Evolutionary conservation across 1,284 basidiomycete genomes (phyloP).

Genomic region (Sporisorium reilianum): DNA sequence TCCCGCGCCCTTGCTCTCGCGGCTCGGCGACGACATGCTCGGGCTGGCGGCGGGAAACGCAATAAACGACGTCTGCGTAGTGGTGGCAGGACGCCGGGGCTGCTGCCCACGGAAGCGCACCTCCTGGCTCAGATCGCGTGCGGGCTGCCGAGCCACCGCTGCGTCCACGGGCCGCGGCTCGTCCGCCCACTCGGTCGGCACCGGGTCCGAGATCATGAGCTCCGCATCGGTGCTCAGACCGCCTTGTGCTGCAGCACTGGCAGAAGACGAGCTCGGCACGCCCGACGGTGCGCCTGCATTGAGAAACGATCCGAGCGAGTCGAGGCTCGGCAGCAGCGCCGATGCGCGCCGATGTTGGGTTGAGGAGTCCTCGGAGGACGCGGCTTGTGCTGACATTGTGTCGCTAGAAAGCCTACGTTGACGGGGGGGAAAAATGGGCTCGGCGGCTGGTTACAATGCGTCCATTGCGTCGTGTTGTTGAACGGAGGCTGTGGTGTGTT

Average conservation of each 20-base stretch:
- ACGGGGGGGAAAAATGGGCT: too few species aligned
- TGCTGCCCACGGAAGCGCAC: slow-evolving; percentile 19
- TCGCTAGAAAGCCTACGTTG: too few species aligned
- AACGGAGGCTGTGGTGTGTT: too few species aligned
- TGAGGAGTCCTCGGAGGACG: neutral
- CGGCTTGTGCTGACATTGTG: neutral
- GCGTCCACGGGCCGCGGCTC: slow-evolving; percentile 12
- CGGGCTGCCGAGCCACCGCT: neutral
- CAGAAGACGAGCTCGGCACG: neutral
- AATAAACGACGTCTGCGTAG: slow-evolving; percentile 22
- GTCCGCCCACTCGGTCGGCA: slow-evolving; percentile 43
- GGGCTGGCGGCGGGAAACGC: slow-evolving; percentile 20
- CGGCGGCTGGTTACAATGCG: too few species aligned
- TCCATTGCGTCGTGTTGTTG: too few species aligned
- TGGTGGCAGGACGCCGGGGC: neutral
- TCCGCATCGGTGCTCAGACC: slow-evolving; percentile 40
- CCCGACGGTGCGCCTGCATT: slow-evolving; percentile 15
- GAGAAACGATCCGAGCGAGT: slow-evolving; percentile 47
- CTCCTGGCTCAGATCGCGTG: slow-evolving; percentile 21
- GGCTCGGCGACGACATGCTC: too few species aligned
- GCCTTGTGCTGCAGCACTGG: too few species aligned
- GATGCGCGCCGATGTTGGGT: slow-evolving; percentile 29
- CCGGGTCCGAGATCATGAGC: slow-evolving; percentile 35
- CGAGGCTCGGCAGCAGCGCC: slow-evolving; percentile 33
- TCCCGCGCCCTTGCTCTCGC: neutral